These are phyloP conservation scores for Amylostereum areolatum DNA, from an alignment of 1,284 basidiomycete species.

Conservation along the genomic window DNA sequence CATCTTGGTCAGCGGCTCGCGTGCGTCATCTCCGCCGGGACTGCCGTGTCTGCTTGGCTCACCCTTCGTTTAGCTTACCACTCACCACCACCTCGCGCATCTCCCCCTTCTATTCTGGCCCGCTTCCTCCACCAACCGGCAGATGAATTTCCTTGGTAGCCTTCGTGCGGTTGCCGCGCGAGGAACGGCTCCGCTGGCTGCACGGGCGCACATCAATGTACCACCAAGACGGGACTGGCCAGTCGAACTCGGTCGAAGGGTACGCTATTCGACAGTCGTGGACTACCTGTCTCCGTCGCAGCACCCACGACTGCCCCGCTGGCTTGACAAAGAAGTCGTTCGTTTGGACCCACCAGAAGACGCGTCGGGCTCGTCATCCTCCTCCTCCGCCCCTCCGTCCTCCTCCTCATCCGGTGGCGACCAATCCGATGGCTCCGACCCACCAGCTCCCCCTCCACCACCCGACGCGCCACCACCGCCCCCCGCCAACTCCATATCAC, in stretches of 20 bases:
- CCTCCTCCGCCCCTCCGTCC: slow-evolving; percentile 16
- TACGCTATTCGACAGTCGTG: slow-evolving; percentile 7
- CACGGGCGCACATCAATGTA: neutral
- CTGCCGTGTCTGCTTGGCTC: neutral
- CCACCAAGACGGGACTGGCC: neutral
- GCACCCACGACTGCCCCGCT: slow-evolving; percentile 4
- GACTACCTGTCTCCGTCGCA: neutral
- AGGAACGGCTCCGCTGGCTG: neutral
- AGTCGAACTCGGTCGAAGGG: neutral
- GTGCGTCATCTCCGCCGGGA: neutral
- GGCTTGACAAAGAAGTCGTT: slow-evolving; percentile 15
- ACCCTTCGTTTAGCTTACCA: neutral
- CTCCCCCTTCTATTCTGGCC: neutral
- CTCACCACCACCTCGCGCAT: neutral
- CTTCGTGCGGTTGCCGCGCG: slow-evolving; percentile 7
- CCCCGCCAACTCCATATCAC: slow-evolving; percentile 61
- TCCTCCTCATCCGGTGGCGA: slow-evolving; percentile 21
- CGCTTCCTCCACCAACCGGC: neutral
- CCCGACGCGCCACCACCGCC: slow-evolving; percentile 29
- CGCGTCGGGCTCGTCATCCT: slow-evolving; percentile 11
- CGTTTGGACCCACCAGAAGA: slow-evolving; percentile 16
- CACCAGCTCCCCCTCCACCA: slow-evolving; percentile 27
- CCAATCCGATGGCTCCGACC: slow-evolving; percentile 20
- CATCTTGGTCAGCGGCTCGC: neutral
- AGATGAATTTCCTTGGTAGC: slow-evolving; percentile 1